Percentiles rank a stretch among this genome's conserved stretches.
phyloP scores from a whole-genome alignment of 805 yeast genomes.

The Zygotorulaspora florentina region DNA sequence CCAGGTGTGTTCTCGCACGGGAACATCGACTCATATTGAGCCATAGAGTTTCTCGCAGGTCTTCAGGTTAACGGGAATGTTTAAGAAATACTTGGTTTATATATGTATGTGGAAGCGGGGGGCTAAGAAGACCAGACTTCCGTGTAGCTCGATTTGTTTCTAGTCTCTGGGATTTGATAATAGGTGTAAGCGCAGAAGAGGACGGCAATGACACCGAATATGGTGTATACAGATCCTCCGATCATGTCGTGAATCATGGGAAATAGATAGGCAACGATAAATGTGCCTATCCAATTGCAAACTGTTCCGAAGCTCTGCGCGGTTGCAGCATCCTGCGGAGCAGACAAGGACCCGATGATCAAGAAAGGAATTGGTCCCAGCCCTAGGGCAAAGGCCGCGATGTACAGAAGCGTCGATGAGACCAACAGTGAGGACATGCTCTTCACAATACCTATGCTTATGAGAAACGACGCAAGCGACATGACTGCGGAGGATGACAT shows the following conservation, averaged over 20 bases:
- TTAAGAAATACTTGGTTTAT: no score
- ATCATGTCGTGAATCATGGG: constrained; percentile 62
- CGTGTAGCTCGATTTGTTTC: constrained; percentile 54
- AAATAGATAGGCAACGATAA: constrained; percentile 72
- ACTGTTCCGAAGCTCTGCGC: constrained; percentile 94
- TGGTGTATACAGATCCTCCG: constrained; percentile 75
- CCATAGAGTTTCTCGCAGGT: background rate
- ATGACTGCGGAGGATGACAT: constrained; percentile 62
- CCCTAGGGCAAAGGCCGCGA: constrained; percentile 85
- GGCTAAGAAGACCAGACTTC: constrained; percentile 55
- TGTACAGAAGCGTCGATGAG: constrained; percentile 63
- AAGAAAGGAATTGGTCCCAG: constrained; percentile 95
- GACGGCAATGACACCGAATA: constrained; percentile 60
- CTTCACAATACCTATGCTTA: constrained; percentile 61
- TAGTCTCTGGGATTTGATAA: constrained; percentile 67
- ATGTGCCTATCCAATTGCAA: constrained; percentile 88
- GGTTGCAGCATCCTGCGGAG: constrained; percentile 64
- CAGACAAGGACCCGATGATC: constrained; percentile 84
- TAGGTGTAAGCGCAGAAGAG: constrained; percentile 42
- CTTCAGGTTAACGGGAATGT: background rate
- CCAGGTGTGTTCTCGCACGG: no score
- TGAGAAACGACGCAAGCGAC: constrained; percentile 58
- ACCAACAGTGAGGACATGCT: constrained; percentile 50
- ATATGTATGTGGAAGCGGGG: no score
- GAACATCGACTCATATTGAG: no score